Evolutionary conservation across 805 yeast genomes (phyloP).

Genomic region (Torulaspora franciscae): DNA sequence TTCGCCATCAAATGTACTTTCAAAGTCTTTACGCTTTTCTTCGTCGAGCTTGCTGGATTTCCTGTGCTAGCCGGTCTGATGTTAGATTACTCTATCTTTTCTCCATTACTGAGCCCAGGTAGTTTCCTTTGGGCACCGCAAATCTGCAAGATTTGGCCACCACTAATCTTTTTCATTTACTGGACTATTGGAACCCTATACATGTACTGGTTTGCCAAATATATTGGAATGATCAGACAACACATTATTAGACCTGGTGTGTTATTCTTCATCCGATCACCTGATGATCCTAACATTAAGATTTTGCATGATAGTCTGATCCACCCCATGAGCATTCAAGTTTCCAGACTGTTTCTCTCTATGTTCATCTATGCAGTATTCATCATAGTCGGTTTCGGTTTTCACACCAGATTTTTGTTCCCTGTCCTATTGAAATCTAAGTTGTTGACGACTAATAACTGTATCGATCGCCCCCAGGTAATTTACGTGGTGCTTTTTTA

Average conservation of each 20-base stretch:
- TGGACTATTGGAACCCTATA: slow-evolving; percentile 79
- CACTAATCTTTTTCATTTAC: slow-evolving; percentile 32
- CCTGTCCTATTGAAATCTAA: slow-evolving; percentile 34
- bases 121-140: slow-evolving; percentile 23
- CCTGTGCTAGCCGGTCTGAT: slow-evolving; percentile 83
- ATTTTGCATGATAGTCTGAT: slow-evolving; percentile 82
- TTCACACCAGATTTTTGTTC: slow-evolving; percentile 48
- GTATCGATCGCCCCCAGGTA: slow-evolving; percentile 1
- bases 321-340: slow-evolving; percentile 65
- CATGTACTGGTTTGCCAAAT: slow-evolving; percentile 83
- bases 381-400: slow-evolving; percentile 71
- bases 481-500: slow-evolving; percentile 12
- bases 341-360: slow-evolving; percentile 66
- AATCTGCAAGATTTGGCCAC: slow-evolving; percentile 23
- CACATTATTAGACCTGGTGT: slow-evolving; percentile 81
- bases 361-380: slow-evolving; percentile 70
- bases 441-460: slow-evolving; percentile 16
- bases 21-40: slow-evolving; percentile 70
- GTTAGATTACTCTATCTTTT: slow-evolving; percentile 54
- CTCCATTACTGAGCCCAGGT: slow-evolving; percentile 25
- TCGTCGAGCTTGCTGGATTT: slow-evolving; percentile 75
- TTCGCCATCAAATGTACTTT: slow-evolving; percentile 56
- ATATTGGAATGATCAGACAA: slow-evolving; percentile 75
- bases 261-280: slow-evolving; percentile 83
- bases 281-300: slow-evolving; percentile 87